Conservation (phyloP, 2,329 filamentous ascomycete genomes). For the Onygenales sp. region DNA sequence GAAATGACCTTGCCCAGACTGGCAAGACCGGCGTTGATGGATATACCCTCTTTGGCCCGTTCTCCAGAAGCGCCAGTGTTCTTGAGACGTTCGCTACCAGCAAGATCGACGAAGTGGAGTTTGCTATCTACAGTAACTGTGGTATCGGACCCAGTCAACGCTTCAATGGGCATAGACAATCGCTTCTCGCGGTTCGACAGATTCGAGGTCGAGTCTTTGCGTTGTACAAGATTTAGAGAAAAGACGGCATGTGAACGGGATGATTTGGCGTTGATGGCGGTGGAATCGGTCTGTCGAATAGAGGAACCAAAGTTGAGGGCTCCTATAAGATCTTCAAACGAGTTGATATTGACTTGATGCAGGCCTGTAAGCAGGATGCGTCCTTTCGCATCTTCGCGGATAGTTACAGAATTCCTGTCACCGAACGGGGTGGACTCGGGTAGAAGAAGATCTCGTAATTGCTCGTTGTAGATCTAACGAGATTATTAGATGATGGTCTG, state of each 20-base stretch:
- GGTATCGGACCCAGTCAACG: constrained; percentile 53
- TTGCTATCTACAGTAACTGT: constrained; percentile 93
- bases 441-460: constrained; percentile 79
- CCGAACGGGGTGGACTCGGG: constrained; percentile 59
- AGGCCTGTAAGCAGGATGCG: constrained; percentile 90
- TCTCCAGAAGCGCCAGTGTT: constrained; percentile 95
- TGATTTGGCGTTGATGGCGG: constrained; percentile 93
- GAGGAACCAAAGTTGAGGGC: constrained; percentile 86
- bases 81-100: constrained; percentile 91
- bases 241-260: constrained; percentile 97
- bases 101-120: constrained; percentile 94
- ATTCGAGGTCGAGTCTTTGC: constrained; percentile 48
- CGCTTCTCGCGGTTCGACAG: constrained; percentile 64
- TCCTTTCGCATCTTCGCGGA: constrained; percentile 88
- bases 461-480: constrained; percentile 86
- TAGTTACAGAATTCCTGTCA: constrained; percentile 74
- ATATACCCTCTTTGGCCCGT: constrained; percentile 89
- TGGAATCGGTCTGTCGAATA: constrained; percentile 93
- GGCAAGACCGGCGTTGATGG: constrained; percentile 92
- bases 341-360: constrained; percentile 79
- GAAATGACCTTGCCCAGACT: constrained; percentile 97
- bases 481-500: constrained; percentile 4
- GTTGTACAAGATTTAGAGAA: constrained; percentile 81
- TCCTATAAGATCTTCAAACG: constrained; percentile 79
- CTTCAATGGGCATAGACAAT: constrained; percentile 75